Evolutionary conservation across 441 rosid species (phyloP).

Genomic region (Isatis lusitanica): DNA sequence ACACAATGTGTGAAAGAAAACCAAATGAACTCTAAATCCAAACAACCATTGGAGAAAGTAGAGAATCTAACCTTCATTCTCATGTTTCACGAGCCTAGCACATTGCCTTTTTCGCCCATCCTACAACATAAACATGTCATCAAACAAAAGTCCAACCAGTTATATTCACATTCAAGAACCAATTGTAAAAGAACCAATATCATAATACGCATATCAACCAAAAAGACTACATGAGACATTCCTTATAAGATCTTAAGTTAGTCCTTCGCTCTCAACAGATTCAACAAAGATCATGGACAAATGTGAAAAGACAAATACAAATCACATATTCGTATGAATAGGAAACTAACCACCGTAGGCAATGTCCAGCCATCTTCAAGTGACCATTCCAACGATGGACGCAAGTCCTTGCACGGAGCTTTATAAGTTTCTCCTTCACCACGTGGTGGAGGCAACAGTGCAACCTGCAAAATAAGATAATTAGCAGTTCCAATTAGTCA

Average conservation of each 20-base stretch:
- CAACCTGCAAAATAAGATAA: conserved; percentile 40
- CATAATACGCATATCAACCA: neutral
- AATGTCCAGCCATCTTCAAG: conserved; percentile 56
- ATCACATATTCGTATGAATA: neutral
- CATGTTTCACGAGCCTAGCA: conserved; percentile 5
- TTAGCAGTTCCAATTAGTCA: neutral
- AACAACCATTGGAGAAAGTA: neutral
- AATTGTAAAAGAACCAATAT: neutral
- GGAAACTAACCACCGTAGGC: conserved; percentile 42
- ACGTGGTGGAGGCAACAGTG: conserved; percentile 53
- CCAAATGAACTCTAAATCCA: neutral
- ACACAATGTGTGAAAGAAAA: neutral
- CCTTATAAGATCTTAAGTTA: neutral
- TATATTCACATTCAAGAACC: neutral
- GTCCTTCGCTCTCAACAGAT: neutral
- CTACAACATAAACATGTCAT: neutral
- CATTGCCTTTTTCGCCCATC: neutral
- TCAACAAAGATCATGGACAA: neutral
- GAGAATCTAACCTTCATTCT: conserved; percentile 13
- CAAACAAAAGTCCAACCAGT: neutral
- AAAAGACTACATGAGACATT: neutral
- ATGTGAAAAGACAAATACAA: neutral
- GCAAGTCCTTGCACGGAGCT: conserved; percentile 48
- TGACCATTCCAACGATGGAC: conserved; percentile 85
- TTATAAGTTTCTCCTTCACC: conserved; percentile 67